Evolutionary conservation across 257 asterid species (phyloP).

Genomic region (Nicotiana tabacum): DNA sequence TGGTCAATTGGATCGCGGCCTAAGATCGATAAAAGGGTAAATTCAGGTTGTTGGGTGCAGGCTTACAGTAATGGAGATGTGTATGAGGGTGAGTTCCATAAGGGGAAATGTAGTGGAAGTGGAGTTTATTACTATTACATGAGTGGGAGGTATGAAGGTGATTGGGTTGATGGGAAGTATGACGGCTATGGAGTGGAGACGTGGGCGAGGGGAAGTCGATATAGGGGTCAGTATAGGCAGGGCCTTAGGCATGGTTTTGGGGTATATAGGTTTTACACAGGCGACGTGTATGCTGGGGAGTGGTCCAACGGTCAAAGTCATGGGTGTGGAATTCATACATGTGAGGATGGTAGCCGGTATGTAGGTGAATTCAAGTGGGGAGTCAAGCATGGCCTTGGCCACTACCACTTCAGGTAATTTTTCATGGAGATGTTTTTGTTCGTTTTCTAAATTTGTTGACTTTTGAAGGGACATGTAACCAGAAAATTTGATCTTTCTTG

Average conservation of each 20-base stretch:
- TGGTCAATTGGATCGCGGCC: constrained; percentile 86
- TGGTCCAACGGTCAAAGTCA: constrained; percentile 50
- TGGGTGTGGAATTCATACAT: constrained; percentile 45
- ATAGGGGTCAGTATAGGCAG: constrained; percentile 42
- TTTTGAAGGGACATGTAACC: neutral
- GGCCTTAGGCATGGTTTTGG: constrained; percentile 50
- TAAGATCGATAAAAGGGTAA: constrained; percentile 49
- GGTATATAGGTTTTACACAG: constrained; percentile 39
- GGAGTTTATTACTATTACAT: constrained; percentile 92
- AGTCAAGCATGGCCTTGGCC: constrained; percentile 51
- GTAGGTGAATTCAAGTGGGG: constrained; percentile 50
- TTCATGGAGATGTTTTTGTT: constrained; percentile 22
- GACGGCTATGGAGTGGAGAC: constrained; percentile 50
- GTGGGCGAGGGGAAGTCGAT: constrained; percentile 50
- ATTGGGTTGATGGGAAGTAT: constrained; percentile 51
- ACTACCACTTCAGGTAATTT: constrained; percentile 42
- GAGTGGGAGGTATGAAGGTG: constrained; percentile 69
- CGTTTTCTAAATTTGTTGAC: neutral
- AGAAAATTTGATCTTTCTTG: constrained; percentile 29
- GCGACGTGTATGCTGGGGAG: constrained; percentile 50
- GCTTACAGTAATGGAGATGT: constrained; percentile 91
- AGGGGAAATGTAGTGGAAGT: constrained; percentile 84
- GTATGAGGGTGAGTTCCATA: constrained; percentile 91
- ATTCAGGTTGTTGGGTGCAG: constrained; percentile 76
- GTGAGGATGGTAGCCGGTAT: constrained; percentile 45